Base-by-base conservation (phyloP, 108 stramenopile species). In the Skeletonema marinoi region DNA sequence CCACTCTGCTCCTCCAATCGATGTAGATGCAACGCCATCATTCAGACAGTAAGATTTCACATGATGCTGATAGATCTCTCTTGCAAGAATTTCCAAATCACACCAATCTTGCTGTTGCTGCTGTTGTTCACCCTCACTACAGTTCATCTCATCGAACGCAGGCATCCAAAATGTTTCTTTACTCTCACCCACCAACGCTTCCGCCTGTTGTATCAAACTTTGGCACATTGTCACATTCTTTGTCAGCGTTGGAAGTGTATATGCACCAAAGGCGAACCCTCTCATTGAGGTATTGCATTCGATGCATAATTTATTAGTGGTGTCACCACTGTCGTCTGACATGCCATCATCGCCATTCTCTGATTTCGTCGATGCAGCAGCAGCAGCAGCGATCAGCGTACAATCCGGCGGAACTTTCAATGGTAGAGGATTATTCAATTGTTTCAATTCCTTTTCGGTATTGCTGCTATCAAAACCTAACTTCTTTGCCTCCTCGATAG, bases 91-190 rank as follows among this genome's bases (percentile, higher is more conserved):
- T 75, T 94, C 91, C 51, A 92, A 67, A 73, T 78, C 73, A 67
- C 85, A 91, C 51, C 83, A 70, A 7, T 68, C 9, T 14, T 65
- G 12, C 25, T 25, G 16, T n/a, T 48, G 46, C 42, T 73, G 14
- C 4, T 56, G 11, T 11, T 60, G 16, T 66, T 30, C 30, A 3
- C 10, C 32, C 7, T 39, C 60, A 48, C 29, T 65, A 31, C 46
- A 30, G 21, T 58, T 65, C 60, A 60, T 60, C 63, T 25, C 61
- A 16, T 32, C 35, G 16, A 59, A 19, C 6, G 39, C 41, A 50
- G 88, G 86, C 19, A 95, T 21, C 94, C 94, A 95, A 78, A 82
- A 86, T 0, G 94, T 95, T 64, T 95, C 94, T 31, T 80, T 78
- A 59, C 90, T 83, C 31, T 83, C 65, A 10, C 71, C 42, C 11